These are phyloP conservation scores for Phialophora expanda DNA, from an alignment of 2,329 filamentous ascomycete species.

Conservation along the genomic window DNA sequence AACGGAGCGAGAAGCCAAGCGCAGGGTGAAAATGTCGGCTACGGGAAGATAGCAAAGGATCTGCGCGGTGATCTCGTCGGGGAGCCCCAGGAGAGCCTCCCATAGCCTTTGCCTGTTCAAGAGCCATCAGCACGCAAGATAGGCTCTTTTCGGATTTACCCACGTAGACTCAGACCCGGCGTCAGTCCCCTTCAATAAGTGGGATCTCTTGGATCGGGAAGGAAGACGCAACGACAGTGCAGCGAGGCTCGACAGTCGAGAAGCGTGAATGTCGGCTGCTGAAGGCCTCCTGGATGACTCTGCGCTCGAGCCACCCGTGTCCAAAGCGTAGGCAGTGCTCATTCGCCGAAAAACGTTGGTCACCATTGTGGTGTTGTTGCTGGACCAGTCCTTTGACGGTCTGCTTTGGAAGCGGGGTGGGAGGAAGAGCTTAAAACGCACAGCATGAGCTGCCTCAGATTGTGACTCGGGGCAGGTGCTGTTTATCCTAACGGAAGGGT, in stretches of 20 bases:
- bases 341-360: constrained; percentile 24
- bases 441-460: neutral
- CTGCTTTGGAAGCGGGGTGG: neutral
- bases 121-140: constrained; percentile 1
- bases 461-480: neutral
- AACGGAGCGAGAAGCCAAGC: constrained; percentile 25
- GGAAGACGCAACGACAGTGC: constrained; percentile 24
- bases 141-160: constrained; percentile 6
- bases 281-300: constrained; percentile 29
- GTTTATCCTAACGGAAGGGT: neutral
- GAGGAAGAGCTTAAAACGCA: neutral
- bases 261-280: constrained; percentile 13
- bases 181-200: constrained; percentile 12
- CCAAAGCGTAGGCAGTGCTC: constrained; percentile 19
- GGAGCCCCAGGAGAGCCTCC: constrained; percentile 30
- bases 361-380: constrained; percentile 16
- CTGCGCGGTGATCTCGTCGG: constrained; percentile 33
- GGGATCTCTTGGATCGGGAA: constrained; percentile 26
- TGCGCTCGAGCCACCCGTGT: constrained; percentile 25
- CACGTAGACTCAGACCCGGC: constrained; percentile 22
- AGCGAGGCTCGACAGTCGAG: constrained; percentile 29
- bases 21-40: constrained; percentile 28
- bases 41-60: constrained; percentile 31
- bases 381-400: neutral
- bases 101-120: constrained; percentile 27